Percentiles rank a stretch among this genome's conserved stretches.
Evolutionary conservation across 441 rosid species (phyloP).

Genomic region (Melastoma candidum): DNA sequence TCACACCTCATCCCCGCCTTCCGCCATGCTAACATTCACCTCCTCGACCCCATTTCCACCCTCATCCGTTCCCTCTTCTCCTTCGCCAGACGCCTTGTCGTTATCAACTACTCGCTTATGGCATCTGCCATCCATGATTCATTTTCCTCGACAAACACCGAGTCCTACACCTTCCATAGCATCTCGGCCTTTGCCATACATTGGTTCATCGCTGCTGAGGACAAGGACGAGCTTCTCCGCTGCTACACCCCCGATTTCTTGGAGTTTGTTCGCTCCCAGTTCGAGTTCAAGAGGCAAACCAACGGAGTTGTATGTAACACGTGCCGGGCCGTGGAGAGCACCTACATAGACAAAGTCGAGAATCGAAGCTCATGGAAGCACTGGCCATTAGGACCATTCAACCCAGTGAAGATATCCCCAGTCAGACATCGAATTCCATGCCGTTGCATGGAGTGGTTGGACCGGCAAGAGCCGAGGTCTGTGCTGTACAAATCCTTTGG

Average conservation of each 20-base stretch:
- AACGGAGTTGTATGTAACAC: conserved; percentile 33
- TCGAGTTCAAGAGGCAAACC: conserved; percentile 6
- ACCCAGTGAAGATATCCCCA: conserved; percentile 1
- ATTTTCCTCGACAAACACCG: conserved; percentile 22
- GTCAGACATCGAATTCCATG: not conserved
- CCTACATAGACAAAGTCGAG: conserved; percentile 25
- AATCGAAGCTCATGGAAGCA: conserved; percentile 12
- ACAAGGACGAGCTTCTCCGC: conserved; percentile 12
- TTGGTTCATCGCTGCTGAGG: no score
- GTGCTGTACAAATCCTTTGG: conserved; percentile 47
- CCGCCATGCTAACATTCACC: conserved; percentile 21
- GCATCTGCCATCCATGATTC: conserved; percentile 36
- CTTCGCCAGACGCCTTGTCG: conserved; percentile 24
- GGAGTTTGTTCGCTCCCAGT: conserved; percentile 19
- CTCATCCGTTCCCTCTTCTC: conserved; percentile 28
- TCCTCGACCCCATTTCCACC: conserved; percentile 22
- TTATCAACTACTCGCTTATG: conserved; percentile 42
- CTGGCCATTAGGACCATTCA: conserved; percentile 45
- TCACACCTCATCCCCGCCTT: conserved; percentile 39
- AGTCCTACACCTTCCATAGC: conserved; percentile 34
- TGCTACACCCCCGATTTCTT: conserved; percentile 32
- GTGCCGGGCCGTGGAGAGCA: conserved; percentile 25
- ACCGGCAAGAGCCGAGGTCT: conserved; percentile 29
- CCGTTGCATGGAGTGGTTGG: conserved; percentile 33
- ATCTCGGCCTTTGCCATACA: conserved; percentile 27